phyloP scores from a whole-genome alignment of 441 rosid species.

The Populus hybrid region DNA sequence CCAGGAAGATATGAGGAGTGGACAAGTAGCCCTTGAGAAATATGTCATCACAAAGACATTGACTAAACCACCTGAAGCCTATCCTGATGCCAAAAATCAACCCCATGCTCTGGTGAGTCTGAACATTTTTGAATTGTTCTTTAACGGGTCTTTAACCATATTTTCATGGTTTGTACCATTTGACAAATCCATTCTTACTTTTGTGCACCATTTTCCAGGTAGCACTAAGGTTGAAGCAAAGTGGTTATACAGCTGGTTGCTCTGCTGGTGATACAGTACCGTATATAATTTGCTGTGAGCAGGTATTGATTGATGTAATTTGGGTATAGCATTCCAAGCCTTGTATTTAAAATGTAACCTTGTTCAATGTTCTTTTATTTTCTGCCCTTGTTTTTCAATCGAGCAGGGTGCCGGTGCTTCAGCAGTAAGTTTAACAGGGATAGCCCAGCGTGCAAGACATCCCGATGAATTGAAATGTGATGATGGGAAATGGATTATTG shows the following conservation, averaged over 20 bases:
- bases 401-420: constrained; percentile 70
- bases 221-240: constrained; percentile 85
- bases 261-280: constrained; percentile 89
- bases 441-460: constrained; percentile 95
- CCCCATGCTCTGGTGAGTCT: constrained; percentile 93
- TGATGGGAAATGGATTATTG: constrained; percentile 86
- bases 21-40: constrained; percentile 85
- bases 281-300: constrained; percentile 88
- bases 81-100: constrained; percentile 94
- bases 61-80: constrained; percentile 92
- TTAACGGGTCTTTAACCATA: constrained; percentile 3
- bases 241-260: constrained; percentile 80
- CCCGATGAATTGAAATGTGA: constrained; percentile 88
- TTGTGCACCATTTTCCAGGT: constrained; percentile 51
- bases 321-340: neutral
- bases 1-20: constrained; percentile 90
- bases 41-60: constrained; percentile 89
- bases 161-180: constrained; percentile 9
- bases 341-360: constrained; percentile 6
- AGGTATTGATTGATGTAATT: constrained; percentile 46
- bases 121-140: constrained; percentile 9
- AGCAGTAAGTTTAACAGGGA: constrained; percentile 59
- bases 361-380: constrained; percentile 5
- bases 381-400: constrained; percentile 3
- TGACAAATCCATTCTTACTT: neutral